phyloP scores from a whole-genome alignment of 805 yeast species.

The Torulaspora gathmanii region DNA sequence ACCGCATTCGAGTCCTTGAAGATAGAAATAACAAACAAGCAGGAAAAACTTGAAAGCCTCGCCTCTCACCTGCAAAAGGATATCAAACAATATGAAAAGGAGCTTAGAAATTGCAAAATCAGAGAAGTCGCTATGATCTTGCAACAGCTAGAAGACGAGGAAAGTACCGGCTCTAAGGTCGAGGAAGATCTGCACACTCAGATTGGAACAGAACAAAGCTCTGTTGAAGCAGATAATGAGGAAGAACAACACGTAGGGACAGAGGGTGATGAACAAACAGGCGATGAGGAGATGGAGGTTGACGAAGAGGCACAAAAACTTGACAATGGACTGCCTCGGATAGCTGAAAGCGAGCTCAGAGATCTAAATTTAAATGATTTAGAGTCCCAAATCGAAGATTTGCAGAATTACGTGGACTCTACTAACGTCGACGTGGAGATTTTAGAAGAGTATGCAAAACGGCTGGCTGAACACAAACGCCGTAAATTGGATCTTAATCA shows the following conservation, averaged over 20 bases:
- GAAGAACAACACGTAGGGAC: constrained; percentile 5
- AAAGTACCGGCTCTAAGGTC: background rate
- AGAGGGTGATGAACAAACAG: constrained; percentile 15
- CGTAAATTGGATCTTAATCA: constrained; percentile 63
- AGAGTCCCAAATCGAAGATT: constrained; percentile 46
- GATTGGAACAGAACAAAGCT: background rate
- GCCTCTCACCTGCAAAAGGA: constrained; percentile 40
- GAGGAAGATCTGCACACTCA: background rate
- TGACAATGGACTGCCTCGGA: constrained; percentile 37
- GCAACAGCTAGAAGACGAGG: constrained; percentile 16
- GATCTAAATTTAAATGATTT: constrained; percentile 46
- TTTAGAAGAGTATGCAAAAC: constrained; percentile 66
- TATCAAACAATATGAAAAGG: constrained; percentile 38
- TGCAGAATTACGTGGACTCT: constrained; percentile 53
- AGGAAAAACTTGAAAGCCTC: constrained; percentile 50
- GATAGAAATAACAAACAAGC: constrained; percentile 58
- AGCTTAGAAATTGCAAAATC: constrained; percentile 42
- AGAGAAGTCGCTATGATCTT: constrained; percentile 47
- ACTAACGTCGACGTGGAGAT: constrained; percentile 68
- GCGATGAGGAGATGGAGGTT: constrained; percentile 23
- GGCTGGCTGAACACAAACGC: constrained; percentile 57
- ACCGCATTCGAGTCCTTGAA: constrained; percentile 59
- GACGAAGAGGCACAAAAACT: constrained; percentile 29
- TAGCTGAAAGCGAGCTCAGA: constrained; percentile 49
- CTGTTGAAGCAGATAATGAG: background rate